A percentile compares a stretch with the other conserved stretches of the same genome.
phyloP scores from a whole-genome alignment of 2,329 filamentous ascomycete species.

The Colletotrichum cereale region DNA sequence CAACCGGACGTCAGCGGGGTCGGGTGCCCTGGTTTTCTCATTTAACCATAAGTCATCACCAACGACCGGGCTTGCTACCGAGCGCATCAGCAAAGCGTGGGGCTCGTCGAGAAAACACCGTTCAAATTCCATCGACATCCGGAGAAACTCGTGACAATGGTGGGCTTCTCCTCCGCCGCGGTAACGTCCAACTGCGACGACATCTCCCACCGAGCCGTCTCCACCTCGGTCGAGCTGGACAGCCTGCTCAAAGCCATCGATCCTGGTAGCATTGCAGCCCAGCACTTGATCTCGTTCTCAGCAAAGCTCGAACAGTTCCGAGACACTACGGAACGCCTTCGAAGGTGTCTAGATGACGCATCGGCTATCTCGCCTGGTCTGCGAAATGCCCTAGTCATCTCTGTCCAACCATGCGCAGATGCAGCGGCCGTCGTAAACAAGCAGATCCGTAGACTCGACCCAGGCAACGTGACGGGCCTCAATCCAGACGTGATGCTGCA shows the following conservation, averaged over 20 bases:
- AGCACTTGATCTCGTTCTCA: conserved; percentile 44
- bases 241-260: conserved; percentile 43
- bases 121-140: neutral
- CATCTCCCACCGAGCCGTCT: conserved; percentile 48
- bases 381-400: conserved; percentile 47
- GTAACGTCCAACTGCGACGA: conserved; percentile 48
- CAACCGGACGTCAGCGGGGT: conserved; percentile 15
- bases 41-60: conserved; percentile 32
- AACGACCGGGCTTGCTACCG: neutral
- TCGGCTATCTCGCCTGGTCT: conserved; percentile 47
- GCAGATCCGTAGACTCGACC: conserved; percentile 50
- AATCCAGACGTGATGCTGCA: conserved; percentile 46
- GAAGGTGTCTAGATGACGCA: conserved; percentile 44
- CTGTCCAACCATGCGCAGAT: conserved; percentile 48
- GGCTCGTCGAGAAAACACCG: neutral
- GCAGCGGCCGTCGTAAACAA: conserved; percentile 49
- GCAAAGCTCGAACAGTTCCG: conserved; percentile 46
- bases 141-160: conserved; percentile 43
- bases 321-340: conserved; percentile 44
- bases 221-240: conserved; percentile 48
- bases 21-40: conserved; percentile 7
- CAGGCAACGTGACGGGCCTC: conserved; percentile 43
- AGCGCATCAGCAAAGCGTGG: neutral
- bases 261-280: conserved; percentile 27
- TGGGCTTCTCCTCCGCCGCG: conserved; percentile 52